Base-by-base conservation (phyloP, 371 early-diverging fungal genomes). In the Mucor saturninus region DNA sequence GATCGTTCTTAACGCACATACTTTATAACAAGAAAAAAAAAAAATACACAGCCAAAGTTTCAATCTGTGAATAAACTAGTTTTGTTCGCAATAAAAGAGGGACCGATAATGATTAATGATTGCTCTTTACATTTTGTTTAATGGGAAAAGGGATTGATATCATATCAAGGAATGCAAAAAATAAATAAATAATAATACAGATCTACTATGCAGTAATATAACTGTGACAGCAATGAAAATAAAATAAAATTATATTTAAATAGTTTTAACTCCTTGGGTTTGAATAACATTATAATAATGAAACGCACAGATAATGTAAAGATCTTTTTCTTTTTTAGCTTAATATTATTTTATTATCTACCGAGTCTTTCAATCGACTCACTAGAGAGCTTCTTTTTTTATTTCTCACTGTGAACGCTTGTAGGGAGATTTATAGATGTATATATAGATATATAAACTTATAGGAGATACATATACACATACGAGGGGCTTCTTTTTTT, bases 141-240 rank as follows among this genome's bases (percentile, higher is more conserved):
- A 50, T 50, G 50, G 31, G 28, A 50, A 50, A 50, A 50, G 31
- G 50, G 50, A 50, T 46, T 46, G 46, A 46, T 46, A 46, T 46
- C 21, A 46, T 46, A 46, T 26, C 46, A 46, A 46, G 46, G 46
- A 46, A 46, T 46, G 50, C 50, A 30, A 28, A 48, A 48, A 48
- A 48, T 28, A 50, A 30, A 50, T 28, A 50, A 30, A 50, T 28
- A 50, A 50, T 6, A 50, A 50, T 30, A 30, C 26, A 50, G 50
- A 50, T 50, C 50, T 50, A 50, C 50, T 30, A 50, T 50, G 50
- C 50, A 29, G 50, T 50, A 26, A 50, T 10, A 31, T 28, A 30
- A 28, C 30, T 50, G 21, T 46, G 46, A 46, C 46, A 46, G 46
- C 46, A 46, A 46, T 21, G 15, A 43, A 43, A 43, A 43, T 14